Percentiles rank a stretch among this genome's conserved stretches.
phyloP scores from a whole-genome alignment of 768 basidiomycete species.

The Podaxis sp. region DNA sequence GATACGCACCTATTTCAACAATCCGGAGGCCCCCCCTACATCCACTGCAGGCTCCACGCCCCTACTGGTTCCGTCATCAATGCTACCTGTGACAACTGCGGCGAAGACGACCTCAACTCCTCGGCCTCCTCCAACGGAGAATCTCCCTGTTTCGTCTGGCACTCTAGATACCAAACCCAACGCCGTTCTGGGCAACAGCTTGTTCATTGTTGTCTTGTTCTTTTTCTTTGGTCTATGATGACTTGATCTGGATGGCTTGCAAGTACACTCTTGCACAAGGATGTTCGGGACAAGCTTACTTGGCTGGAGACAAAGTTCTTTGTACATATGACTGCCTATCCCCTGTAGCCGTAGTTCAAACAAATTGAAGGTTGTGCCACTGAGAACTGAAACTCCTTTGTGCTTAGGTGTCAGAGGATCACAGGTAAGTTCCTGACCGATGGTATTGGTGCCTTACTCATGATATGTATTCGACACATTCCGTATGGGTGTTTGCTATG shows the following conservation, averaged over 20 bases:
- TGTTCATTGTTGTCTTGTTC: background rate
- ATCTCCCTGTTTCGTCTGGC: background rate
- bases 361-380: too few species aligned
- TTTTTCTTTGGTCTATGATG: background rate
- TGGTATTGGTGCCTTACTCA: conserved; percentile 36
- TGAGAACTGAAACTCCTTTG: too few species aligned
- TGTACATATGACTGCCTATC: too few species aligned
- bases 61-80: background rate
- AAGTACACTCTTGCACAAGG: background rate
- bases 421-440: conserved; percentile 26
- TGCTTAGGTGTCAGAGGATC: conserved; percentile 25
- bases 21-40: conserved; percentile 14
- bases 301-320: conserved; percentile 27
- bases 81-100: background rate
- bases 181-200: background rate
- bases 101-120: background rate
- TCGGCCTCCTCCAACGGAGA: background rate
- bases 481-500: conserved; percentile 48
- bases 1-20: conserved; percentile 50
- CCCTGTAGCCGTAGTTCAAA: too few species aligned
- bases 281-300: background rate
- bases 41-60: conserved; percentile 6
- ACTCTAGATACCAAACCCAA: background rate
- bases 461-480: conserved; percentile 39
- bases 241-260: background rate